Evolutionary conservation across 352 stramenopile species (phyloP).

Genomic region (Phytophthora foliorum): DNA sequence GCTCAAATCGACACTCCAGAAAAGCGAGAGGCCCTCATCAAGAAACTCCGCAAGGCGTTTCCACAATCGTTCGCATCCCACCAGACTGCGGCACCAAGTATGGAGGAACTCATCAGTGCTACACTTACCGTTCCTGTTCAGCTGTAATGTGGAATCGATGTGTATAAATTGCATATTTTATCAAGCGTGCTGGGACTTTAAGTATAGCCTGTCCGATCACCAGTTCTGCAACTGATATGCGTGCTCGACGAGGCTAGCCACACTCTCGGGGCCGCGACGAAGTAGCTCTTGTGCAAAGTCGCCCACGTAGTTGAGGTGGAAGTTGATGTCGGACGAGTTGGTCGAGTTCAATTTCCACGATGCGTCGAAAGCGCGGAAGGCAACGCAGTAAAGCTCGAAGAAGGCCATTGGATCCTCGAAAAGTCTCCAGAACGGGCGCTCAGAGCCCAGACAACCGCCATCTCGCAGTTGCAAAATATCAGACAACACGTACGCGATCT

Average conservation of each 20-base stretch:
- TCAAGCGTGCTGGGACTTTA: conserved; percentile 8
- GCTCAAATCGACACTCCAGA: conserved; percentile 49
- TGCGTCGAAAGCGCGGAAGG: conserved; percentile 77
- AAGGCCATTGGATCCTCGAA: conserved; percentile 90
- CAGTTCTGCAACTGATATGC: conserved; percentile 85
- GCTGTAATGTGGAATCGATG: conserved; percentile 24
- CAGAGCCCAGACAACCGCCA: conserved; percentile 73
- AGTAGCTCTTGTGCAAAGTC: conserved; percentile 83
- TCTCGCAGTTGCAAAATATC: conserved; percentile 83
- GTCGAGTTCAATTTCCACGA: conserved; percentile 64
- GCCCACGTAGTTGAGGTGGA: conserved; percentile 76
- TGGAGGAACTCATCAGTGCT: conserved; percentile 40
- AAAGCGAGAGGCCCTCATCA: conserved; percentile 53
- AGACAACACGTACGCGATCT: conserved; percentile 66
- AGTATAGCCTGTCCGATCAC: conserved; percentile 35
- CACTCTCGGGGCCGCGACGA: conserved; percentile 66
- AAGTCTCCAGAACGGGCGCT: conserved; percentile 85
- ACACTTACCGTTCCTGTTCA: conserved; percentile 32
- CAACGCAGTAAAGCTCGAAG: conserved; percentile 83
- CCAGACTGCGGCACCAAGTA: conserved; percentile 4
- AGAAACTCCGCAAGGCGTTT: conserved; percentile 40
- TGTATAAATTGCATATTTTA: conserved; percentile 48
- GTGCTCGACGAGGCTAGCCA: conserved; percentile 67
- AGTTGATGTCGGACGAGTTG: conserved; percentile 62
- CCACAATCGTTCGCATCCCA: conserved; percentile 6